Percentiles rank a stretch among this genome's conserved stretches.
These are phyloP conservation scores for Neurospora sp. DNA, from an alignment of 495 filamentous ascomycete genomes.

Conservation along the genomic window DNA sequence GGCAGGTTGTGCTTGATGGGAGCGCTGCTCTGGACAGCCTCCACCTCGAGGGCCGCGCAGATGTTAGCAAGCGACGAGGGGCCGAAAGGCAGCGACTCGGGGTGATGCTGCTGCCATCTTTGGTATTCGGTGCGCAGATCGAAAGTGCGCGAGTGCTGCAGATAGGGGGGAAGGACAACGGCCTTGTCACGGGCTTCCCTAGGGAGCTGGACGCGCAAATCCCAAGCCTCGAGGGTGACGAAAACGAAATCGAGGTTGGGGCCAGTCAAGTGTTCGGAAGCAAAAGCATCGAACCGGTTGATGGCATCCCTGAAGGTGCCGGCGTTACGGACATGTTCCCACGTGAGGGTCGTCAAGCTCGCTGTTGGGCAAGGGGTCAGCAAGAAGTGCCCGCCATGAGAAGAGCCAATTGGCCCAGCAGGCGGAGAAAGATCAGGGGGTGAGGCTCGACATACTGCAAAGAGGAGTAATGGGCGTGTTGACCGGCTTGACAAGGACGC, in stretches of 20 bases:
- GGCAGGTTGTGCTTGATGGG: conserved; percentile 98
- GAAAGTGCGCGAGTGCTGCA: conserved; percentile 95
- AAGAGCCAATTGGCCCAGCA: conserved; percentile 6
- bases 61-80: conserved; percentile 93
- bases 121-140: conserved; percentile 96
- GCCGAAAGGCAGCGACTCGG: conserved; percentile 92
- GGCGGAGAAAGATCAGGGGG: conserved; percentile 2
- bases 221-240: conserved; percentile 96
- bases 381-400: not conserved
- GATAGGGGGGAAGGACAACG: conserved; percentile 88
- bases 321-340: conserved; percentile 96
- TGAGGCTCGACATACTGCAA: conserved; percentile 69
- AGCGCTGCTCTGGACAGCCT: conserved; percentile 89
- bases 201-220: conserved; percentile 93
- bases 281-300: conserved; percentile 87
- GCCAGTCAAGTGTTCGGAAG: conserved; percentile 70
- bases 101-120: conserved; percentile 95
- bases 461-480: conserved; percentile 98
- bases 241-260: conserved; percentile 93
- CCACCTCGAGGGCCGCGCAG: conserved; percentile 93
- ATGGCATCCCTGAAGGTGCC: conserved; percentile 95
- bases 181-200: conserved; percentile 96
- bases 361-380: conserved; percentile 42
- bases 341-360: conserved; percentile 93
- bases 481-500: conserved; percentile 91